Evolutionary conservation across 768 basidiomycete genomes (phyloP).

Genomic region (Termitomyces heimii): DNA sequence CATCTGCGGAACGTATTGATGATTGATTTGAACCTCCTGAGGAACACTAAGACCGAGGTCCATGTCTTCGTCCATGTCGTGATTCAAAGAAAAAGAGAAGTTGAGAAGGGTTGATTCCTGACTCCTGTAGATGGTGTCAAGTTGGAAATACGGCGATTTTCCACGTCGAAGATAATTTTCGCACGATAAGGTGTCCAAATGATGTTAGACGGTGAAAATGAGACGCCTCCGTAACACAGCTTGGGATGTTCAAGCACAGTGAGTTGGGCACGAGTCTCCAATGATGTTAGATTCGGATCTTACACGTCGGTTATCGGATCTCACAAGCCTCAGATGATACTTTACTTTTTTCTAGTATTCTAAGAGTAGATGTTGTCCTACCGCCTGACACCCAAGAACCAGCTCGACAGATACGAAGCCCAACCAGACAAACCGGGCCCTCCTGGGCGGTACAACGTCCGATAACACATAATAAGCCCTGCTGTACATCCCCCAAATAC

Average conservation of each 20-base stretch:
- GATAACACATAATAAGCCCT: conserved; percentile 63
- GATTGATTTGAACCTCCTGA: conserved; percentile 30
- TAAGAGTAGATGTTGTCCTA: conserved; percentile 22
- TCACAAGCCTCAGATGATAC: background rate
- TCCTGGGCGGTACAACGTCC: conserved; percentile 62
- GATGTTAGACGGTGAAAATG: conserved; percentile 21
- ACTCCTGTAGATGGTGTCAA: conserved; percentile 8
- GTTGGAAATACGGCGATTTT: background rate
- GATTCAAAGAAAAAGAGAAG: conserved; percentile 13
- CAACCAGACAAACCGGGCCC: conserved; percentile 45
- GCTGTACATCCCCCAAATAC: conserved; percentile 69
- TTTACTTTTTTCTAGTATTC: background rate
- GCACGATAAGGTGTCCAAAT: conserved; percentile 7
- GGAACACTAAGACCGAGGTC: conserved; percentile 43
- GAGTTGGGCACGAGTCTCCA: conserved; percentile 23
- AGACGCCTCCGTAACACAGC: conserved; percentile 7
- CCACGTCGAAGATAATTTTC: background rate
- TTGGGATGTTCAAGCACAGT: conserved; percentile 16
- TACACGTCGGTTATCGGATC: conserved; percentile 34
- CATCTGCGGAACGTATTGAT: conserved; percentile 24
- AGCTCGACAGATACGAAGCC: conserved; percentile 57
- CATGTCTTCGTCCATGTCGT: conserved; percentile 77
- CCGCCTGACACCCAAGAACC: conserved; percentile 56
- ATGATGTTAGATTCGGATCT: conserved; percentile 38
- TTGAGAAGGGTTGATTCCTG: conserved; percentile 5